Evolutionary conservation across 352 stramenopile genomes (phyloP).

Genomic region (Pythium pyrilobum): DNA sequence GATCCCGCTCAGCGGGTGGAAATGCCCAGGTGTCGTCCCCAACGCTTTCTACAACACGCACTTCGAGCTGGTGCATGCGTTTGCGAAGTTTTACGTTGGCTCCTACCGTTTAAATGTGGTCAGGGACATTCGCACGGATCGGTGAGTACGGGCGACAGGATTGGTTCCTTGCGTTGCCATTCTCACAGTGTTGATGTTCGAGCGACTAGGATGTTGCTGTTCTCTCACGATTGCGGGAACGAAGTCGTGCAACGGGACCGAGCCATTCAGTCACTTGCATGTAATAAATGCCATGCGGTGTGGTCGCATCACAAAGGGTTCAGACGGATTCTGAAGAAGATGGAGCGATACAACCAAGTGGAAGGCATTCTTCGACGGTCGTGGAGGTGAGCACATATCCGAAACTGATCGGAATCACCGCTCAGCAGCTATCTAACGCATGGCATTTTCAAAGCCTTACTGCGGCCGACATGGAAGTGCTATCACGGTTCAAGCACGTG

Average conservation of each 20-base stretch:
- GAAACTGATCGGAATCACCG: too few relatives aligned
- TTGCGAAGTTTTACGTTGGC: conserved; percentile 65
- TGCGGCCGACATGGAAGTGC: conserved; percentile 31
- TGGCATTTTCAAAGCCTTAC: conserved; percentile 24
- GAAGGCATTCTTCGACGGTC: conserved; percentile 53
- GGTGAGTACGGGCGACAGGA: conserved; percentile 24
- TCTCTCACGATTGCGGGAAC: conserved; percentile 68
- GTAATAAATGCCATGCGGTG: conserved; percentile 44
- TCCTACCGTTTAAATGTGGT: conserved; percentile 59
- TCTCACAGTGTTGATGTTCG: background rate
- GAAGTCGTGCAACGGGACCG: conserved; percentile 40
- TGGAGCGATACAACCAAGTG: conserved; percentile 54
- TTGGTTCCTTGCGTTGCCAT: background rate
- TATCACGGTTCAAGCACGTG: conserved; percentile 63
- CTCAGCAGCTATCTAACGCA: too few relatives aligned
- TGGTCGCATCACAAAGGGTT: conserved; percentile 67
- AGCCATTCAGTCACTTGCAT: conserved; percentile 39
- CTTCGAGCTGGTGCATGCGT: conserved; percentile 48
- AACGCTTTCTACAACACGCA: conserved; percentile 47
- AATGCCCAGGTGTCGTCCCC: conserved; percentile 51
- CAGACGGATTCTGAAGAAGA: conserved; percentile 63
- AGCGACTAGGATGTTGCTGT: conserved; percentile 46
- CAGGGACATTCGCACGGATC: conserved; percentile 55
- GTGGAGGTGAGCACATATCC: conserved; percentile 54
- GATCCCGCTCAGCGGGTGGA: conserved; percentile 49